Evolutionary conservation across 2,329 filamentous ascomycete species (phyloP).

Genomic region (Seiridium unicorne): DNA sequence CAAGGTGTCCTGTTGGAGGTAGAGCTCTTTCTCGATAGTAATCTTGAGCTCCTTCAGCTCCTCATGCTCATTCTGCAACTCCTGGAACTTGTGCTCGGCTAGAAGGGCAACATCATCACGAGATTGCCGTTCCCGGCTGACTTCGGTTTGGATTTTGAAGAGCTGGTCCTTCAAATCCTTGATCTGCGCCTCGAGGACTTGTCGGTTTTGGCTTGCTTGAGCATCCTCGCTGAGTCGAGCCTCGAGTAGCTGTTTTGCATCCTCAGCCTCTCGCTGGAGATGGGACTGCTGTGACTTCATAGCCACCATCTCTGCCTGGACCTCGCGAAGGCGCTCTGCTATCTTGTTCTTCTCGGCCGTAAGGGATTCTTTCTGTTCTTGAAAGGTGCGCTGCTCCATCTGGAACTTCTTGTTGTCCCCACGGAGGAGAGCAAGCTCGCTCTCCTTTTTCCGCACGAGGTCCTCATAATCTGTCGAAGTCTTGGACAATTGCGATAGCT

Average conservation of each 20-base stretch:
- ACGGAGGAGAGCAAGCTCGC: conserved; percentile 82
- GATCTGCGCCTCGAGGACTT: conserved; percentile 82
- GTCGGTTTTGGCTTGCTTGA: conserved; percentile 77
- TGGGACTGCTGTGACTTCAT: conserved; percentile 82
- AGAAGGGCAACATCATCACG: conserved; percentile 91
- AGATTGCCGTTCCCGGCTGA: conserved; percentile 89
- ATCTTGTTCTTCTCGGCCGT: conserved; percentile 77
- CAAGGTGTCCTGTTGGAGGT: conserved; percentile 89
- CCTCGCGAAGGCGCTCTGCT: conserved; percentile 71
- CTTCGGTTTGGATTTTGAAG: conserved; percentile 80
- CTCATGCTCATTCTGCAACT: conserved; percentile 81
- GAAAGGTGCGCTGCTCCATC: conserved; percentile 73
- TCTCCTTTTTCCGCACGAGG: conserved; percentile 88
- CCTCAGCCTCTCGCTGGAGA: conserved; percentile 82
- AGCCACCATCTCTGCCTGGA: conserved; percentile 84
- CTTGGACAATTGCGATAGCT: conserved; percentile 81
- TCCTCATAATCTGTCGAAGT: conserved; percentile 96
- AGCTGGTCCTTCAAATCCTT: conserved; percentile 83
- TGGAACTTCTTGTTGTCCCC: conserved; percentile 82
- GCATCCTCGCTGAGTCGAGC: conserved; percentile 87
- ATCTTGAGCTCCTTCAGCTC: conserved; percentile 92
- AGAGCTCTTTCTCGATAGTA: conserved; percentile 96
- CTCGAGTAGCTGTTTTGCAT: conserved; percentile 83
- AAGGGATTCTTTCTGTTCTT: conserved; percentile 73
- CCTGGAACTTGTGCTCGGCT: conserved; percentile 81